Conservation (phyloP, 768 basidiomycete species). For the Austroboletus eburneus region DNA sequence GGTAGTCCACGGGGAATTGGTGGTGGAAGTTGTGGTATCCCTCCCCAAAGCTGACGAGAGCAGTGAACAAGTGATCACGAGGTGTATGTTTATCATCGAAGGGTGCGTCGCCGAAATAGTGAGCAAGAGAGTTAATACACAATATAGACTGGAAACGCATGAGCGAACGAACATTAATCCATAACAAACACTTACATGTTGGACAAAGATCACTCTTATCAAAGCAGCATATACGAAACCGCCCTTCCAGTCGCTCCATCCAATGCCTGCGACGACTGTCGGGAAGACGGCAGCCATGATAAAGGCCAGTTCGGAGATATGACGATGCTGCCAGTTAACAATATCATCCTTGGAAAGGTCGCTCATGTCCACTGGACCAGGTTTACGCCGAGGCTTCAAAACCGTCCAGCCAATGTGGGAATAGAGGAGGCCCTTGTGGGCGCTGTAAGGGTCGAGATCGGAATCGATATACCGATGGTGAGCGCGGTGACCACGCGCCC, state of each 20-base stretch:
- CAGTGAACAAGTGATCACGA: conserved; percentile 79
- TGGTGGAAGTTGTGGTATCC: conserved; percentile 99
- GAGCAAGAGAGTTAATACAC: conserved; percentile 90
- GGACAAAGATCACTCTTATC: conserved; percentile 65
- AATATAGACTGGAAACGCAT: conserved; percentile 64
- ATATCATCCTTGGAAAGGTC: conserved; percentile 75
- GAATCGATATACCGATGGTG: conserved; percentile 95
- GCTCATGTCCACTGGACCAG: conserved; percentile 80
- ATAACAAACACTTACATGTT: conserved; percentile 54
- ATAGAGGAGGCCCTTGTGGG: conserved; percentile 78
- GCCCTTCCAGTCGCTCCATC: conserved; percentile 25
- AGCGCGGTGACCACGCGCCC: conserved; percentile 91
- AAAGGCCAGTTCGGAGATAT: conserved; percentile 65
- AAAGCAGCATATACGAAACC: conserved; percentile 35
- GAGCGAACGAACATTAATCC: not conserved
- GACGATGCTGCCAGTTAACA: conserved; percentile 78
- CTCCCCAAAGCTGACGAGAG: conserved; percentile 87
- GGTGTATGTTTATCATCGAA: conserved; percentile 95
- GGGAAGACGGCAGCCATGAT: conserved; percentile 66
- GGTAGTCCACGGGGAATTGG: conserved; percentile 91
- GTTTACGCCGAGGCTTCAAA: conserved; percentile 78
- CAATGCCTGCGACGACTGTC: conserved; percentile 32
- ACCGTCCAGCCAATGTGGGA: conserved; percentile 90
- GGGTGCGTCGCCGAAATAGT: conserved; percentile 87
- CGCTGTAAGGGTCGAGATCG: conserved; percentile 89